Evolutionary conservation across 352 stramenopile species (phyloP).

Genomic region (Blastocystis sp.): DNA sequence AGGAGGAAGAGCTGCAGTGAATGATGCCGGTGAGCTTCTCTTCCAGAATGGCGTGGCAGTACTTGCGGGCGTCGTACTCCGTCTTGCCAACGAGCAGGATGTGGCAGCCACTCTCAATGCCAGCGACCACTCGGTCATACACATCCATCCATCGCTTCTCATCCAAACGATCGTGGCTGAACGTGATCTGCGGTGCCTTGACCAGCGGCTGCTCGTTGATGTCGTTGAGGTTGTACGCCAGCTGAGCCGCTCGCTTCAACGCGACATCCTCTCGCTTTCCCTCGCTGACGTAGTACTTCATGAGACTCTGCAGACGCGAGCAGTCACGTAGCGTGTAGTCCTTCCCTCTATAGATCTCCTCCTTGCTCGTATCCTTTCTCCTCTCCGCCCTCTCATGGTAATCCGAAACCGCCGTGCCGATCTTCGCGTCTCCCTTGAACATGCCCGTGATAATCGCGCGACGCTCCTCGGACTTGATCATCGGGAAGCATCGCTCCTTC

Average conservation of each 20-base stretch:
- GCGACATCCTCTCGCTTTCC: neutral
- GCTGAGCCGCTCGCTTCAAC: neutral
- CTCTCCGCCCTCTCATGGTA: conserved; percentile 2
- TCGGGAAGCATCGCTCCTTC: neutral
- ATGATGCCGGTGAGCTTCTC: neutral
- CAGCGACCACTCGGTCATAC: neutral
- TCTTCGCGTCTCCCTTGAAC: neutral
- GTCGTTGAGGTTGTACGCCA: conserved; percentile 21
- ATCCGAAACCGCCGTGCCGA: neutral
- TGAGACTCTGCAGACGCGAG: neutral
- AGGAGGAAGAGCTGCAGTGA: conserved; percentile 38
- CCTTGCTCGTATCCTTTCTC: neutral
- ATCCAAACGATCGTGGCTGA: conserved; percentile 11
- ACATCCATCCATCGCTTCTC: conserved; percentile 3
- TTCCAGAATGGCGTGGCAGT: conserved; percentile 7
- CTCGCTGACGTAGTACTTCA: neutral
- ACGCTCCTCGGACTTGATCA: neutral
- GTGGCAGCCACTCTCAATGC: conserved; percentile 5
- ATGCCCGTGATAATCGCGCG: neutral
- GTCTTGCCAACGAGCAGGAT: conserved; percentile 40
- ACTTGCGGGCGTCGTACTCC: conserved; percentile 38
- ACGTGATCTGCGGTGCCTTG: neutral
- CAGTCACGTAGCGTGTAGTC: conserved; percentile 46
- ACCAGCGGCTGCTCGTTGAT: neutral
- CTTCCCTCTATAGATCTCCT: neutral